Conservation (phyloP, 345 rosid genomes). For the Arabidopsis arenosa region DNA sequence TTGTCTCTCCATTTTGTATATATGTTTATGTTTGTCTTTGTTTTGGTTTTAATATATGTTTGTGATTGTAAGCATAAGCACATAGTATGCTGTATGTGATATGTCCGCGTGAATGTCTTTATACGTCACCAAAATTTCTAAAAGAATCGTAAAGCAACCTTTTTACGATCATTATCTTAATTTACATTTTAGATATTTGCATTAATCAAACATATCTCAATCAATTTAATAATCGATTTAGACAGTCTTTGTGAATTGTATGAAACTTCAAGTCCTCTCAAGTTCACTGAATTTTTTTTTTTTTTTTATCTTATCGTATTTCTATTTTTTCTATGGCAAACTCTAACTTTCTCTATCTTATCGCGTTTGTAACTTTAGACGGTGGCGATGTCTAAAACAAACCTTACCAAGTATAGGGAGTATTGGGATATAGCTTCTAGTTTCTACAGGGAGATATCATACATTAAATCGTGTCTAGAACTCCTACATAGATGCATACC, state of each 20-base stretch:
- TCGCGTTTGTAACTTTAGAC: background rate
- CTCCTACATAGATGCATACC: too few species aligned
- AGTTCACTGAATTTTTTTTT: background rate
- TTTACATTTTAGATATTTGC: conserved; percentile 2
- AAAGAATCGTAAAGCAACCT: conserved; percentile 15
- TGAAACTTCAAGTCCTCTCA: background rate
- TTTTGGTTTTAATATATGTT: conserved; percentile 5
- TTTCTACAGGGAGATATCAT: too few species aligned
- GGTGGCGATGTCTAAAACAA: background rate
- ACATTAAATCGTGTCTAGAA: too few species aligned
- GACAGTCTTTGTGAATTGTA: background rate
- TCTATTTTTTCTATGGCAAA: background rate
- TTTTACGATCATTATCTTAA: background rate
- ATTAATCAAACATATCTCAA: conserved; percentile 8
- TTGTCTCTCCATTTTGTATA: background rate
- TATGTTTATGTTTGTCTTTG: background rate
- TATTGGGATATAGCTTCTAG: too few species aligned
- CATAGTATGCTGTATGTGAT: background rate
- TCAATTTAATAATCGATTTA: background rate
- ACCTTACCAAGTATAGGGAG: background rate
- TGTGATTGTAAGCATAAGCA: conserved; percentile 9
- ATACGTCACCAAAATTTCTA: conserved; percentile 15
- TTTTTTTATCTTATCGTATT: background rate
- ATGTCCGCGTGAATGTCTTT: conserved; percentile 16
- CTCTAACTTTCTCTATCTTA: background rate